Evolutionary conservation across 495 filamentous ascomycete genomes (phyloP), one percentile per base, ranked within the genome.

Genomic region (Penicillium parvum): DNA sequence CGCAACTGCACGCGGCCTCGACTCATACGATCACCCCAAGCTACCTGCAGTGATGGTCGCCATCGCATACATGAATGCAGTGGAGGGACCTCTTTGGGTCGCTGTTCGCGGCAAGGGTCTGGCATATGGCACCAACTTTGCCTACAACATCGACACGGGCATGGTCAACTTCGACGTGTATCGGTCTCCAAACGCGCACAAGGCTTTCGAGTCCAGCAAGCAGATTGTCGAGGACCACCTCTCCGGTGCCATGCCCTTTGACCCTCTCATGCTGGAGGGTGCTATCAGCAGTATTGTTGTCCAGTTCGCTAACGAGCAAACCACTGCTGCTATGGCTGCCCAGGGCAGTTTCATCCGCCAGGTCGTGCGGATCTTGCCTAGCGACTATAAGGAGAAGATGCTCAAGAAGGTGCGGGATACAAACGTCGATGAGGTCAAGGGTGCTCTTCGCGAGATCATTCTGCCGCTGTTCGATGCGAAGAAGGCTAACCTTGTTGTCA

Each of bases 81-180:
- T 92, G 12, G 94, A 97, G 67, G 92, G 92, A 2, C 94, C 92
- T 4, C 77, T 98, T 16, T 97, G 91, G 90, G 81, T 81, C 45
- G 87, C 88, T 2, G 83, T 96, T 37, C 89, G 92, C 27, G 92
- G 92, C 29, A 89, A 83, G 33, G 94, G 92, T 19, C 75, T 97
- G 19, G 92, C 90, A 1, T 99, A 99, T 60, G 88, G 88, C 11
- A 83, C 84, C 7, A 75, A 69, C 49, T 94, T 96, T 57, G 72
- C 66, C 10, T 79, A 81, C 44, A 82, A 86, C 49, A 68, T 86
- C 28, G 86, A 92, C 43, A 81, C 77, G 7, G 91, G 94, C 19
- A 81, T 86, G 39, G 64, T 96, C 35, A 79, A 82, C 45, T 90
- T 90, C 62, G 75, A 77, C 38, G 84, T 97, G 32, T 95, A 90